These are phyloP conservation scores for Venturiaceae sp. DNA, from an alignment of 2,329 filamentous ascomycete species.

Conservation along the genomic window DNA sequence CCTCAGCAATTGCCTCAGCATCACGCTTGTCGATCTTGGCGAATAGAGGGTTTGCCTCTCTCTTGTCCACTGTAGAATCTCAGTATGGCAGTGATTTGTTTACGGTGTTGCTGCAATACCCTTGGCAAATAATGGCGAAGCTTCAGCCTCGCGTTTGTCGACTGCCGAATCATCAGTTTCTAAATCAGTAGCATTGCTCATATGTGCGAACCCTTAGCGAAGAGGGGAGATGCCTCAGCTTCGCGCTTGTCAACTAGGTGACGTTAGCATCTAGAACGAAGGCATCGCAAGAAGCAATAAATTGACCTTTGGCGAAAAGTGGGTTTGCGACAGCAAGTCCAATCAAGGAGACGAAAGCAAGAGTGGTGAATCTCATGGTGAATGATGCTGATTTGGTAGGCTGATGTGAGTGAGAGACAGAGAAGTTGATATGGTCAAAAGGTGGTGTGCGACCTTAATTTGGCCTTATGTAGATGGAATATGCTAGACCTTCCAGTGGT, in stretches of 20 bases:
- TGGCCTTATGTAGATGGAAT: neutral
- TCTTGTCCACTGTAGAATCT: neutral
- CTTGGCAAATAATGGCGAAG: constrained; percentile 1
- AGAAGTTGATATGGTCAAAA: neutral
- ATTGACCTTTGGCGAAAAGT: neutral
- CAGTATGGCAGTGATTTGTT: neutral
- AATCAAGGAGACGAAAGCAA: neutral
- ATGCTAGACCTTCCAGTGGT: neutral
- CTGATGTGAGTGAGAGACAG: neutral
- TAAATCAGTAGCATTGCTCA: no score
- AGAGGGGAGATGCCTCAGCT: constrained; percentile 1
- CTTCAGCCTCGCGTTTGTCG: constrained; percentile 4
- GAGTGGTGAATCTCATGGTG: constrained; percentile 5
- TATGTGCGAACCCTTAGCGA: no score
- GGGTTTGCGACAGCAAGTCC: neutral
- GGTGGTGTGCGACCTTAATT: neutral
- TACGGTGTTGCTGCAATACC: neutral
- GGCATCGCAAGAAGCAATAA: neutral
- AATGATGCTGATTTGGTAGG: neutral
- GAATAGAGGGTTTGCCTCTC: constrained; percentile 5
- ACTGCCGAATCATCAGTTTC: no score
- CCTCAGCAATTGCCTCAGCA: neutral
- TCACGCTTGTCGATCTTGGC: constrained; percentile 5
- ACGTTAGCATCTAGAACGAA: neutral
- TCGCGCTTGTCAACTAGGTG: constrained; percentile 2